These are phyloP conservation scores for Pisolithus tinctorius DNA, from an alignment of 768 basidiomycete species.

Conservation along the genomic window DNA sequence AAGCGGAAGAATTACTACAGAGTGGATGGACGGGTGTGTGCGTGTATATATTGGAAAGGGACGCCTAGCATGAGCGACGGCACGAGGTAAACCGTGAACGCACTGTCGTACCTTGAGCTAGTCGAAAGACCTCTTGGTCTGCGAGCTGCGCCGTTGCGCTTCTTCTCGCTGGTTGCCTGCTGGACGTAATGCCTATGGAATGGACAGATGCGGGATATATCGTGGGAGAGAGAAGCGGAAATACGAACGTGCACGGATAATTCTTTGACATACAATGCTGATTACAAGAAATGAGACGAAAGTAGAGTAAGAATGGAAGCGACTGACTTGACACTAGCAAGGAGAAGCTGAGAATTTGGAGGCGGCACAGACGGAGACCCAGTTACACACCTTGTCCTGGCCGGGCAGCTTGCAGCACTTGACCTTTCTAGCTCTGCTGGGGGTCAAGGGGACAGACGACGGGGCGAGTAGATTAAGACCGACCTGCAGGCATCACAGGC, in stretches of 20 bases:
- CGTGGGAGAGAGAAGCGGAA: conserved; percentile 9
- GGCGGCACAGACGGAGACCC: conserved; percentile 6
- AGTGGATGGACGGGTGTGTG: conserved; percentile 15
- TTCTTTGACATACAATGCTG: conserved; percentile 88
- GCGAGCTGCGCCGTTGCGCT: conserved; percentile 53
- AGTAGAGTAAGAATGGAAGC: conserved; percentile 10
- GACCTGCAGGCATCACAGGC: conserved; percentile 92
- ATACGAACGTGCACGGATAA: conserved; percentile 84
- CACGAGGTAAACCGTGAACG: conserved; percentile 5
- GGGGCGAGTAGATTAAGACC: conserved; percentile 5
- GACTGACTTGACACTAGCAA: conserved; percentile 58
- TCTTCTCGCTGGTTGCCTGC: conserved; percentile 81
- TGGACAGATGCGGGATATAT: conserved; percentile 13
- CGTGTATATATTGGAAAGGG: conserved; percentile 12
- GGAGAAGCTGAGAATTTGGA: conserved; percentile 7
- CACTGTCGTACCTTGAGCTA: conserved; percentile 37
- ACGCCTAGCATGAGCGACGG: neutral
- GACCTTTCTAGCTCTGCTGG: conserved; percentile 71
- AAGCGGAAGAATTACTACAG: conserved; percentile 22
- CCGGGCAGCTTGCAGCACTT: conserved; percentile 81
- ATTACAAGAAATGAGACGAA: conserved; percentile 1
- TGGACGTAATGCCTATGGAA: conserved; percentile 65
- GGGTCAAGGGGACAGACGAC: conserved; percentile 2
- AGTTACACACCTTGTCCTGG: conserved; percentile 62
- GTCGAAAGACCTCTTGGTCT: conserved; percentile 60